Base-by-base conservation (phyloP, 2,329 filamentous ascomycete genomes). In the Hypoxylon rubiginosum region DNA sequence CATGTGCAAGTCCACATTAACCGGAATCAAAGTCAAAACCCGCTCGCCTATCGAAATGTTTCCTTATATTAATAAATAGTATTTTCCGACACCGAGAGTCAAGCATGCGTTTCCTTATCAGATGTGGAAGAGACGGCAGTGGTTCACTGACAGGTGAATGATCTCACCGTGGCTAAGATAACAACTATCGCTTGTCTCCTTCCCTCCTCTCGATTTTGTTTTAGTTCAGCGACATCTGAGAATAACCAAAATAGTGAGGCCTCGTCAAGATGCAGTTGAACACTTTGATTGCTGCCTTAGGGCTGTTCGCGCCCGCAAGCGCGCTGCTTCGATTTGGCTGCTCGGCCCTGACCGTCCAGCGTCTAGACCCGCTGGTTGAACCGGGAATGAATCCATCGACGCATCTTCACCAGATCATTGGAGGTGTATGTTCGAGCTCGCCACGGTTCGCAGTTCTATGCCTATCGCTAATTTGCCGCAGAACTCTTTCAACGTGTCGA, bases 381-480 rank as follows among this genome's bases (percentile, higher is more conserved):
- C 79, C 79, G 3, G 87, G 86, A 2, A 64, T 71, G 39, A 81
- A 84, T 21, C 85, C 87, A 4, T 83, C 86, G 3, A 77, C 78
- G 21, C 87, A 90, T 79, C 81, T 88, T 10, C 88, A 90, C 73
- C 86, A 85, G 50, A 84, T 90, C 64, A 83, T 86, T 61, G 87
- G 89, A 71, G 82, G 82, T 4, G 79, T 80, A 76, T 49, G 76
- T 58, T 19, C 11, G 45, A 39, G 45, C 9, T 7, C 13, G n/a
- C 39, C 17, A 0, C 19, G 1, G 9, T 26, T 48, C 36, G n/a
- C 8, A 1, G 34, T 13, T 13, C n/a, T 19, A 11, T 17, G 13
- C 13, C 55, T 15, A 8, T 48, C 39, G 7, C 63, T 75, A 32
- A 72, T 6, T 6, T 4, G 4, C 10, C n/a, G 1, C 28, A 79